Evolutionary conservation across 1,139 yeast genomes (phyloP).

Genomic region (Petasospora fabianii): DNA sequence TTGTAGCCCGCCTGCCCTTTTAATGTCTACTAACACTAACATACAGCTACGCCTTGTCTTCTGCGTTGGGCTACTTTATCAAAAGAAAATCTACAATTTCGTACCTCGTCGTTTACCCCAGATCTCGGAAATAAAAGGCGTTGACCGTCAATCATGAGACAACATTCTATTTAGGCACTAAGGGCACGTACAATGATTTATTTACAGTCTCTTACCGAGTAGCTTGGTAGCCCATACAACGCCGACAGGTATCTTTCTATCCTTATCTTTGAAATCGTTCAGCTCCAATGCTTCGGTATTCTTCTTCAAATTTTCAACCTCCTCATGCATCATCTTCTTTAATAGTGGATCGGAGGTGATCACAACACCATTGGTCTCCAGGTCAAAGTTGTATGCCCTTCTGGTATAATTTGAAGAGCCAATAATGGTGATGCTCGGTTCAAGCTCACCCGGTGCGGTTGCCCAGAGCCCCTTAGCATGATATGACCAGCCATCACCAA

Average conservation of each 20-base stretch:
- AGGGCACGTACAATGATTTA: not conserved
- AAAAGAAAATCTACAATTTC: not conserved
- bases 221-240: slow-evolving; percentile 64
- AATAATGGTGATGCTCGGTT: slow-evolving; percentile 73
- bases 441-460: slow-evolving; percentile 42
- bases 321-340: slow-evolving; percentile 54
- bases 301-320: slow-evolving; percentile 56
- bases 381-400: slow-evolving; percentile 81
- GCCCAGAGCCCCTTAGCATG: slow-evolving; percentile 99
- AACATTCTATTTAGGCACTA: not conserved
- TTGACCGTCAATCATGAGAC: not conserved
- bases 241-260: slow-evolving; percentile 54
- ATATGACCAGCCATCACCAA: slow-evolving; percentile 90
- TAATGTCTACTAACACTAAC: not conserved
- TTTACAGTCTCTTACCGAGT: slow-evolving; percentile 60
- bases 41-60: not conserved
- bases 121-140: not conserved
- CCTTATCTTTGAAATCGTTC: slow-evolving; percentile 58
- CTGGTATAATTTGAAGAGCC: slow-evolving; percentile 94
- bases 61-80: not conserved
- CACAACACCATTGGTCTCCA: slow-evolving; percentile 81
- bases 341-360: slow-evolving; percentile 65
- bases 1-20: too few relatives aligned
- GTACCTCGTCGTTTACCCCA: not conserved
- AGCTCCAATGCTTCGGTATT: slow-evolving; percentile 50